Base-by-base conservation (phyloP, 306 rosid species). In the Glycine latifolia region DNA sequence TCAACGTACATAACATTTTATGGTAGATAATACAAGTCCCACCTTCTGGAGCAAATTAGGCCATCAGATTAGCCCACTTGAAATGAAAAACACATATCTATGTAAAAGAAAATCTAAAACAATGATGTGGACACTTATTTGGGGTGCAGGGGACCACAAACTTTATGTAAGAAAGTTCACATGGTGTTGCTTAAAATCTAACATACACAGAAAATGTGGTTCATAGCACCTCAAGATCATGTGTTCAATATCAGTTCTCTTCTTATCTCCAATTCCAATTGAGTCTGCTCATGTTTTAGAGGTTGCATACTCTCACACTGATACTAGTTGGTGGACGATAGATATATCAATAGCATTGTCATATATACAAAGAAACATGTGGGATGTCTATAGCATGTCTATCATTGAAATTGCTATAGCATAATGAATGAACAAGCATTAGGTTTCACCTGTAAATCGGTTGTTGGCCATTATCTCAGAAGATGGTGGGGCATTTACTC, bases 321-420 rank as follows among this genome's bases (percentile, higher is more conserved):
- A 39, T 77, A 26, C 11, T 31, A 61, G 44, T 61, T 63, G 55
- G 56, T 53, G 44, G 46, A 8, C 20, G n/a, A 16, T 55, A 17
- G 70, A 71, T 68, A 26, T 26, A 11, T 49, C 55, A 48, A 69
- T 50, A 61, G 43, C 61, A 15, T 46, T 55, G n/a, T 49, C 71
- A 70, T 35, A 3, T 65, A 58, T 58, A 10, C 47, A 3, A 71
- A 48, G 26, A 17, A 41, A 50, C 35, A 73, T 14, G 75, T 73
- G 56, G 52, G 56, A 50, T 73, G 84, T 73, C 59, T 73, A 63
- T 14, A 65, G 50, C 56, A 43, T 81, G 75, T 73, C 69, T 5
- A 65, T 63, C 46, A 26, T 60, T 60, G 2, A 60, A 60, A 60
- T 26, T 26, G 67, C 67, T 26, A 60, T 2, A 10, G 67, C 15